Evolutionary conservation across 2,329 filamentous ascomycete genomes (phyloP).

Genomic region (Hypoxylon sp.): DNA sequence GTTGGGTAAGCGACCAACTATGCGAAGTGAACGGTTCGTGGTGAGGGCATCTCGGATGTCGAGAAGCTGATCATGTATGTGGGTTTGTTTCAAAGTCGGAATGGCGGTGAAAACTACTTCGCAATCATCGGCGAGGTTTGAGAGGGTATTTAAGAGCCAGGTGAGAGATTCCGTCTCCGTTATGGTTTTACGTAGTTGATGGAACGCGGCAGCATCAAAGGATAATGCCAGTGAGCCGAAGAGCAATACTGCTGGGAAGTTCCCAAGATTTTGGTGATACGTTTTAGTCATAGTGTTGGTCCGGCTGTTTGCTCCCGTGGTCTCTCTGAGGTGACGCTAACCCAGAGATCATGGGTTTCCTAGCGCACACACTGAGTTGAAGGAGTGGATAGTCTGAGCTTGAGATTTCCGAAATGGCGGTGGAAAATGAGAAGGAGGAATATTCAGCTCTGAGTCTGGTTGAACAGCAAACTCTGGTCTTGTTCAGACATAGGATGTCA

Average conservation of each 20-base stretch:
- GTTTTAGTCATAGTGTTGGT: slow-evolving; percentile 18
- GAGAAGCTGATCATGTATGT: slow-evolving; percentile 11
- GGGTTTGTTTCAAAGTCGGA: slow-evolving; percentile 14
- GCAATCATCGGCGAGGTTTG: slow-evolving; percentile 16
- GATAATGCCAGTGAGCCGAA: slow-evolving; percentile 24
- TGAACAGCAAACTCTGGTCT: slow-evolving; percentile 7
- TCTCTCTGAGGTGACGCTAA: neutral
- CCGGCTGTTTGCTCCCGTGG: neutral
- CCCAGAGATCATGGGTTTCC: neutral
- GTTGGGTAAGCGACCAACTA: slow-evolving; percentile 5
- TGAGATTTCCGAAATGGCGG: neutral
- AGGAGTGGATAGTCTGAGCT: neutral
- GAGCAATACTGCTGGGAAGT: slow-evolving; percentile 15
- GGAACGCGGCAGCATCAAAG: slow-evolving; percentile 22
- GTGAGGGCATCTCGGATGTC: slow-evolving; percentile 17
- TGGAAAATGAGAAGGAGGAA: neutral
- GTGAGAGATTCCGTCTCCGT: slow-evolving; percentile 1
- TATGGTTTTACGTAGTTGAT: slow-evolving; percentile 15
- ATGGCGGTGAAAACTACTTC: slow-evolving; percentile 8
- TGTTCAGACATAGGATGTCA: neutral
- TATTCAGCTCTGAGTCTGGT: neutral
- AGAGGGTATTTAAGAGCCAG: slow-evolving; percentile 11
- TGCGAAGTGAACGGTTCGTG: slow-evolving; percentile 15
- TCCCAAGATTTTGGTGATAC: slow-evolving; percentile 13
- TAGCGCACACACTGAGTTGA: neutral